Base-by-base conservation (phyloP, 305 asterid species). In the Solanum hybrid region DNA sequence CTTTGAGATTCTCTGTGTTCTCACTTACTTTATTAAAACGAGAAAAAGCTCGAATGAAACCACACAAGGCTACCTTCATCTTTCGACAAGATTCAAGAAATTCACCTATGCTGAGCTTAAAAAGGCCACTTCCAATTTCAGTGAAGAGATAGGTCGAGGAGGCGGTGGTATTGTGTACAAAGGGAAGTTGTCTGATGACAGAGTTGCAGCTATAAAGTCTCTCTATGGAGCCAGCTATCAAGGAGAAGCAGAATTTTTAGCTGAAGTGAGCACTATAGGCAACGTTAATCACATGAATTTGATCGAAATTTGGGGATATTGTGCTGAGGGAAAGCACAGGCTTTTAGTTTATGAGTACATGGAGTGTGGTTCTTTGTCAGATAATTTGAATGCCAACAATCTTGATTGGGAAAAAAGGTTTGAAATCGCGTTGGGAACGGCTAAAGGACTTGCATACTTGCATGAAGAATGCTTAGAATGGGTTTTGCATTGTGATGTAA, bases 381-480 rank as follows among this genome's bases (percentile, higher is more conserved):
- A 91, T n/a, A 89, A 91, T 56, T 29, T 92, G 20, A 10, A 79
- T 26, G 75, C 79, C 34, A 85, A 79, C 17, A 75, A 32, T 22
- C 90, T 90, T 38, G 93, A 76, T 82, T 91, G 92, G 92, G 71
- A 76, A 13, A 87, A 90, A 79, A 89, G 92, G 73, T 87, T 73
- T 14, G 91, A 91, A 10, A 90, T 91, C 10, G 91, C 92, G 12
- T 17, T 92, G 3, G 93, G 92, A 0, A 91, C 91, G 0, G 93
- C 93, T 2, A 92, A 46, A 73, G 93, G 92, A 17, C 90, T 92
- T 3, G 89, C 91, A 8, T 90, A 91, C 64, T 42, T 91, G 22
- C 92, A 92, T 22, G 92, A 92, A 10, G 92, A 91, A n/a, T 91
- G 91, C 89, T 87, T 92, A 22, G 94, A 92, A 31, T 92, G 93